Evolutionary conservation across 2,329 filamentous ascomycete genomes (phyloP), one percentile per base, ranked within the genome.

Genomic region (Beauveria bassiana): DNA sequence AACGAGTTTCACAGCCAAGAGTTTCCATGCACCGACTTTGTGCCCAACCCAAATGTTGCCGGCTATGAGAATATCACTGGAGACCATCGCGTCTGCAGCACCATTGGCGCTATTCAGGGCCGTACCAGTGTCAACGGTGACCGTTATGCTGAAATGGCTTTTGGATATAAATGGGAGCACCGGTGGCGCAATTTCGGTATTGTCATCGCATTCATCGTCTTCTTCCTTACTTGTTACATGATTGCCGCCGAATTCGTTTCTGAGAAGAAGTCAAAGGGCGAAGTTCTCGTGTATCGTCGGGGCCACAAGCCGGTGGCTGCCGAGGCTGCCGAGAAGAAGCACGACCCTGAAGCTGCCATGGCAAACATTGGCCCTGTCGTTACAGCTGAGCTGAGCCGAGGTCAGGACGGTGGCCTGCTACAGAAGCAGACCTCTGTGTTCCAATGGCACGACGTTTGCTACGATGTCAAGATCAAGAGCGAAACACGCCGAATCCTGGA

Each of bases 361-460:
- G 75, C 75, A 16, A 75, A 79, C 24, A 78, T 81, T n/a, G 80
- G 80, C 2, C 78, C 79, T 10, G 70, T 76, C 20, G 75, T 77
- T 16, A 81, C 79, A 8, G 74, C 78, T n/a, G 75, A 77, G 52
- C 74, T 74, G 34, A 73, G 72, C 31, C 69, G 70, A 12, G 69
- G 74, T 47, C 77, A 79, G 67, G 72, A 77, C 58, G 68, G 62
- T 5, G 77, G 73, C 47, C 78, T 76, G 42, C 70, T 82, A 2
- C 72, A 78, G 67, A 65, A 72, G 65, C 87, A 91, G 70, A 91
- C 85, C 5, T 89, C 89, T 24, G 85, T 93, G 64, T 96, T 96
- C 79, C 89, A 91, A 70, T 96, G 91, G 92, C 83, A 87, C 65
- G 81, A 93, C 67, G 87, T 96, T 1, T 92, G 88, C 75, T 96